Conservation (phyloP, 164 flowering plant genomes). For the Magnolia kwangsiensis region DNA sequence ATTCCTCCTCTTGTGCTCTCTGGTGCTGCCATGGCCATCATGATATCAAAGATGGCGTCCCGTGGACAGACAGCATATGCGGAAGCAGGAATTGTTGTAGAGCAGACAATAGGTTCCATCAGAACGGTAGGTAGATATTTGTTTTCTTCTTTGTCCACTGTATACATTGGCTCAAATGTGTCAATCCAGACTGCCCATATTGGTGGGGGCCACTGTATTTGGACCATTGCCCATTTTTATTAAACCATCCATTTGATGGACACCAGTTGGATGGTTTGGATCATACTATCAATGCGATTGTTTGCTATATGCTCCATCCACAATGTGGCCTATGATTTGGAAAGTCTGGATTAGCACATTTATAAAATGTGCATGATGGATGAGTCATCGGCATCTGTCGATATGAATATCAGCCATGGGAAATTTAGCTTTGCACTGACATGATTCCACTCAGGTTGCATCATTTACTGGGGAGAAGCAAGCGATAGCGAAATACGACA, state of each 20-base stretch:
- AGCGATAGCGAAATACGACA: constrained; percentile 35
- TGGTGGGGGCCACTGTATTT: too few species aligned
- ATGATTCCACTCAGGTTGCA: constrained; percentile 30
- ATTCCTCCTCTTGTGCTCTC: constrained; percentile 40
- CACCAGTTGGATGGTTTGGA: too few species aligned
- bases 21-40: constrained; percentile 32
- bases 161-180: too few species aligned
- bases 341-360: neutral
- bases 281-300: too few species aligned
- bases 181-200: too few species aligned
- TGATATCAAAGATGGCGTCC: constrained; percentile 39
- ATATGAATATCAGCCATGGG: neutral
- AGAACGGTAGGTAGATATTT: constrained; percentile 31
- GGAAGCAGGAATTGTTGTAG: constrained; percentile 37
- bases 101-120: constrained; percentile 54
- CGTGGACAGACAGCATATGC: constrained; percentile 44
- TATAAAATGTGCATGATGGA: neutral
- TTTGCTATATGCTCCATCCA: too few species aligned
- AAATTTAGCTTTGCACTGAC: neutral
- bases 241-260: too few species aligned
- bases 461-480: constrained; percentile 55
- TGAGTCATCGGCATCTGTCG: neutral
- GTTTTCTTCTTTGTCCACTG: neutral
- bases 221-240: too few species aligned
- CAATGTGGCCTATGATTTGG: too few species aligned